Conservation (phyloP, 2,329 filamentous ascomycete species). For the Beauveria caledonica region DNA sequence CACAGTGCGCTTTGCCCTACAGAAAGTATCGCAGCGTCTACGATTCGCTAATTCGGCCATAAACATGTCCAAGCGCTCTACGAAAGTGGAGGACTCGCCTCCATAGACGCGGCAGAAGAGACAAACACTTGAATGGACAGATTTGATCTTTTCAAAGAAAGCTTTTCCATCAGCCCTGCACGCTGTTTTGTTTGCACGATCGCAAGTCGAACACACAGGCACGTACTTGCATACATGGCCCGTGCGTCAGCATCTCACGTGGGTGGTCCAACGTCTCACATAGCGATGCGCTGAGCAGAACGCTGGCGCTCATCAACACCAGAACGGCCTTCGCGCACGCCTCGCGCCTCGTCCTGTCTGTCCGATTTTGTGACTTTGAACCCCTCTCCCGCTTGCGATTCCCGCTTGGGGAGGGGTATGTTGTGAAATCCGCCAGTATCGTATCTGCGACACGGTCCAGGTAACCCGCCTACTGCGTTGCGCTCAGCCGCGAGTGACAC, state of each 20-base stretch:
- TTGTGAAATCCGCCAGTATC: neutral
- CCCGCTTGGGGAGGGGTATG: slow-evolving; percentile 20
- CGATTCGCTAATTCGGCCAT: neutral
- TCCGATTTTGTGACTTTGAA: neutral
- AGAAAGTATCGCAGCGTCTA: neutral
- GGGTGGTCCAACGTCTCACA: slow-evolving; percentile 8
- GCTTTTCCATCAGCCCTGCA: too few species aligned
- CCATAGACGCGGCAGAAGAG: neutral
- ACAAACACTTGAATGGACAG: neutral
- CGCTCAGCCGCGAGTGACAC: neutral
- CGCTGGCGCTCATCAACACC: slow-evolving; percentile 7
- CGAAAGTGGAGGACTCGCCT: neutral
- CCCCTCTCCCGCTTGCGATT: slow-evolving; percentile 12
- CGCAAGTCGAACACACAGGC: neutral
- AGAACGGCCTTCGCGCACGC: neutral
- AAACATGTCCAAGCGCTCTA: neutral
- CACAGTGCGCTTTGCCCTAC: neutral
- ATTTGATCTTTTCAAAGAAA: too few species aligned
- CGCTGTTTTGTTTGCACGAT: neutral
- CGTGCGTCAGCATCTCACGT: slow-evolving; percentile 11
- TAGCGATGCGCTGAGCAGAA: neutral
- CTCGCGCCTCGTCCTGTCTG: neutral
- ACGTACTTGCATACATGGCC: neutral
- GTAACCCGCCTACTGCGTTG: neutral
- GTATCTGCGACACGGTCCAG: neutral